Base-by-base conservation (phyloP, 2,329 filamentous ascomycete species). In the Cordyceps tenuipes region DNA sequence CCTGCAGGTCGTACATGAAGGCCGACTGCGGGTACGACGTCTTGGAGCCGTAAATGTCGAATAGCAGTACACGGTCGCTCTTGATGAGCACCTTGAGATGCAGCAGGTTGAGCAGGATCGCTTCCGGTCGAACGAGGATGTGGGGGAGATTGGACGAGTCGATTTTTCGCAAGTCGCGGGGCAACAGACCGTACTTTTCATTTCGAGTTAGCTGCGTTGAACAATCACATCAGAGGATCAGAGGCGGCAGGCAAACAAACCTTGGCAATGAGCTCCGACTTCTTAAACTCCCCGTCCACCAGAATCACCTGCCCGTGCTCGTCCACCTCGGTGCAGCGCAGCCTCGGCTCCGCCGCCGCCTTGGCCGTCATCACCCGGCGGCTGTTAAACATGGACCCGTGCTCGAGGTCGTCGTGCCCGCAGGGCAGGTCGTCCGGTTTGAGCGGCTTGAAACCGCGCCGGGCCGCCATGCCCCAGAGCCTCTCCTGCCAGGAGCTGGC, bases 1-100 rank as follows among this genome's bases (percentile, higher is more conserved):
- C 90, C 72, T 97, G 91, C 21, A 99, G 77, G 69, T 97, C 94
- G 74, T 97, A 97, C 85, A 99, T 96, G 76, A 99, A 99, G 15
- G 94, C 85, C 4, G 91, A 96, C 72, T 97, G 94, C 36, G 93
- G 91, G 69, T 97, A 96, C 0, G 91, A 95, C 66, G 95, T 91
- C 62, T 91, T 92, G 46, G 91, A 94, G 34, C 94, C 94, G 73
- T 96, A 97, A 15, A 94, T 90, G 69, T 97, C 94, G 71, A 99
- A 97, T 5, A 99, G 87, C 26, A 99, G 83, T 7, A 99, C 91
- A 26, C 92, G 88, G 69, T 99, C 90, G 64, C 92, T 85, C 76
- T 97, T 97, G 72, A 99, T 96, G 26, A 99, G 82, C 57, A 96
- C 94, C 63, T 94, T 90, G 52, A 99, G 84, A 73, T 99, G 94